phyloP scores from a whole-genome alignment of 257 asterid genomes.

The Linderniella brevidens region DNA sequence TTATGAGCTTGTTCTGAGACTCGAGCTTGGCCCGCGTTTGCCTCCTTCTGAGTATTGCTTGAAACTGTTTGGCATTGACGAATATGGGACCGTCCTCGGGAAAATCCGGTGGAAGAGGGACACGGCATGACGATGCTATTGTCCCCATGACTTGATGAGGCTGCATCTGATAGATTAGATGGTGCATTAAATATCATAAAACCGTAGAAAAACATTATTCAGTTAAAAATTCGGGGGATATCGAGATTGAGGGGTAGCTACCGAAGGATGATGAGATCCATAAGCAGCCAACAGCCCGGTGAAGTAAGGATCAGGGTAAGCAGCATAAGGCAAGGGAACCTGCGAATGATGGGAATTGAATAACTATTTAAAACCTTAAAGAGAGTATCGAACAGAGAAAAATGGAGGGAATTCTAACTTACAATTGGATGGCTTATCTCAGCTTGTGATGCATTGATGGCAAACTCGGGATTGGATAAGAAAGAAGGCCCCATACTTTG shows the following conservation, averaged over 20 bases:
- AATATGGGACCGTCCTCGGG: conserved; percentile 85
- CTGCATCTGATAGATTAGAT: conserved; percentile 27
- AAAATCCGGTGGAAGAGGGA: conserved; percentile 67
- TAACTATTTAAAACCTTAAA: conserved; percentile 9
- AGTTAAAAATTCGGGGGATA: too few relatives aligned
- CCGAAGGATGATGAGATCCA: conserved; percentile 65
- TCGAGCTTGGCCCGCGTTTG: conserved; percentile 90
- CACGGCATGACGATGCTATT: conserved; percentile 31
- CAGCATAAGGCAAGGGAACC: conserved; percentile 38
- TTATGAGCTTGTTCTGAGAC: conserved; percentile 80
- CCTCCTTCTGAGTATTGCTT: conserved; percentile 78
- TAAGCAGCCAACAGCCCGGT: conserved; percentile 47
- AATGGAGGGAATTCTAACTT: conserved; percentile 13
- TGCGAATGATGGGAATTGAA: conserved; percentile 10
- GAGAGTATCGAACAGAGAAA: neutral
- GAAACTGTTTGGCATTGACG: conserved; percentile 89
- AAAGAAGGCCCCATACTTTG: conserved; percentile 31
- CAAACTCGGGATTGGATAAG: conserved; percentile 28
- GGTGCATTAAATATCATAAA: neutral
- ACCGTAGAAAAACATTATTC: neutral
- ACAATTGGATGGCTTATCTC: conserved; percentile 53
- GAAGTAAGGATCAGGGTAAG: conserved; percentile 55
- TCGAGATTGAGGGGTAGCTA: conserved; percentile 12
- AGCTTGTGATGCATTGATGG: conserved; percentile 26
- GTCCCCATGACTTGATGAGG: conserved; percentile 45